phyloP scores from a whole-genome alignment of 192 early-diverging fungal species.

The Podila horticola region DNA sequence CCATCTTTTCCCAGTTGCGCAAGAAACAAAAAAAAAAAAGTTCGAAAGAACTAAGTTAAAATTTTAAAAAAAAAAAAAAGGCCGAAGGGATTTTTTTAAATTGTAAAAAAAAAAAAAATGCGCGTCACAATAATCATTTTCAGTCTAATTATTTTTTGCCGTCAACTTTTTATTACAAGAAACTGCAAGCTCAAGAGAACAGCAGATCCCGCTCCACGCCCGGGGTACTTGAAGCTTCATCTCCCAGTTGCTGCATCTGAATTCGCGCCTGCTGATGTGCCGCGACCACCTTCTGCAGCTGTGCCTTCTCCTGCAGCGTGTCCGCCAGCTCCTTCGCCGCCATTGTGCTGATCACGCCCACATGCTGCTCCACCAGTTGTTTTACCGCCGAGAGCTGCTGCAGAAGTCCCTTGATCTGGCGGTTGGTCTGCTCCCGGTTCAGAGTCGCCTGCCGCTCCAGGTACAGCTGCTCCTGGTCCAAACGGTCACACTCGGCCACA shows the following conservation, averaged over 20 bases:
- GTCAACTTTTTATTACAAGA: too few species aligned
- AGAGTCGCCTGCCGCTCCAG: slow-evolving; percentile 34
- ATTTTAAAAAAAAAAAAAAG: too few species aligned
- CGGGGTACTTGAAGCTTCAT: not conserved
- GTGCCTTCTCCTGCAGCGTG: slow-evolving; percentile 2
- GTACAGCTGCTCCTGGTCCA: slow-evolving; percentile 25
- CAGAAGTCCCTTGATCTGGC: slow-evolving; percentile 18
- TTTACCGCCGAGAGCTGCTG: slow-evolving; percentile 16
- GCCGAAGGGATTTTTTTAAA: too few species aligned
- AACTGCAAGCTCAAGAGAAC: too few species aligned
- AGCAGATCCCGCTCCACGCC: too few species aligned
- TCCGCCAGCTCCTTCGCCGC: slow-evolving; percentile 26
- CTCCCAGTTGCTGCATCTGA: not conserved
- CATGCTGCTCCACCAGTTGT: slow-evolving; percentile 44
- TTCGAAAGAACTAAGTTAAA: too few species aligned
- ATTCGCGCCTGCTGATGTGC: too few species aligned
- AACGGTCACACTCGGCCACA: slow-evolving; percentile 22
- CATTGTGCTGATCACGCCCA: slow-evolving; percentile 28
- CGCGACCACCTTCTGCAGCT: not conserved
- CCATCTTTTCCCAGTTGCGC: not conserved
- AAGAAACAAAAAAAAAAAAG: not conserved
- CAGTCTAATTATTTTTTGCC: too few species aligned
- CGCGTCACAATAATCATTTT: too few species aligned
- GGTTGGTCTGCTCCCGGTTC: slow-evolving; percentile 16
- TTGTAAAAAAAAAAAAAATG: too few species aligned